Evolutionary conservation across 192 early-diverging fungal species (phyloP), one percentile per base, ranked within the genome.

Genomic region (Rhizophagus prolifer): DNA sequence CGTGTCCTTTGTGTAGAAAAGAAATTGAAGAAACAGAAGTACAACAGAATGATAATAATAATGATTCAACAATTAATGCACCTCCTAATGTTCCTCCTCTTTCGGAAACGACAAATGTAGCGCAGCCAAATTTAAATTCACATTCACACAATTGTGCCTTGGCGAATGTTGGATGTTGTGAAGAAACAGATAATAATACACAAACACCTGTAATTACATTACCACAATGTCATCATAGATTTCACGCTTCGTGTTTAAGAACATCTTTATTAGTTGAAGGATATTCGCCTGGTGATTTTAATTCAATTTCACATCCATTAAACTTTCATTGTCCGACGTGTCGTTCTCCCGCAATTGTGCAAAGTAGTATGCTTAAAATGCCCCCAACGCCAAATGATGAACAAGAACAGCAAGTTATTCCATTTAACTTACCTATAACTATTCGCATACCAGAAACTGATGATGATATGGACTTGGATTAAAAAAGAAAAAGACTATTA

Each of bases 1-100:
- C 75, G 4, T 76, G 75, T 68, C 75, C 75, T 19, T 58, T 76
- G 41, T 76, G 75, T 60, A 63, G 75, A 68, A 23, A 58, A n/a
- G 64, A 68, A 68, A 58, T 76, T 12, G 64, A 50, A 41, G 72
- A 12, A n/a, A 7, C 23, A 41, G 72, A 25, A n/a, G 8, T 16
- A 30, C 25, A 64, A 47, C 21, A 76, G 36, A 26, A 12, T 28
- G 58, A 13, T 6, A 30, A 31, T 16, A 25, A 13, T 16, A 67
- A 46, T 54, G 23, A 38, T 14, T 38, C n/a, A 12, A 0, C 19
- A 46, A 66, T 8, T 1, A n/a, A 12, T 44, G 4, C 41, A 12
- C 10, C 41, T 44, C 58, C 0, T 44, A 9, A 74, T 16, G 44
- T 10, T 12, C 8, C 34, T 44, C 41, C 41, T 41, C 41, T 9